Evolutionary conservation across 305 asterid genomes (phyloP).

Genomic region (Fraxinus angustifolia): DNA sequence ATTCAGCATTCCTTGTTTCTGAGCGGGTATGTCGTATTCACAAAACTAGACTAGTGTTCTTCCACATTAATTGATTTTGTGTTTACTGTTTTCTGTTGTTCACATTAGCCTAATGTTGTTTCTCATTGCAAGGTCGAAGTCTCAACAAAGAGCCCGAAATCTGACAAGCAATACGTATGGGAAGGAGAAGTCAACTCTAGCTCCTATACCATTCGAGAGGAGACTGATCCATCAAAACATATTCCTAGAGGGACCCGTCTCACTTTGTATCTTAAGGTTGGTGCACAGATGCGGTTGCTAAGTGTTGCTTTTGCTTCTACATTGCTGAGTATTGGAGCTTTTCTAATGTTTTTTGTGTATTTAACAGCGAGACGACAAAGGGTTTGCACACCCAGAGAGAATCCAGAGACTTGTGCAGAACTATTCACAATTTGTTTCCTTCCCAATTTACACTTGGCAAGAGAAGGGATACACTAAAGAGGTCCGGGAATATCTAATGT

Average conservation of each 20-base stretch:
- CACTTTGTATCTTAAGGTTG: constrained; percentile 84
- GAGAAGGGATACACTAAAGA: constrained; percentile 94
- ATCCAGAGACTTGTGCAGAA: constrained; percentile 84
- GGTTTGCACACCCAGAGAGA: constrained; percentile 92
- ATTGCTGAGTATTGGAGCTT: constrained; percentile 9
- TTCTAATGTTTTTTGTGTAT: constrained; percentile 18
- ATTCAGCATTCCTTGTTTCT: constrained; percentile 91
- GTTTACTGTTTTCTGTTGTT: not conserved
- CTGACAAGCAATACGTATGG: constrained; percentile 95
- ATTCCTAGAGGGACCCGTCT: constrained; percentile 93
- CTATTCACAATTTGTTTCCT: constrained; percentile 93
- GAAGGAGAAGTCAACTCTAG: constrained; percentile 92
- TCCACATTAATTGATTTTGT: not conserved
- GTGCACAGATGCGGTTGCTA: not conserved
- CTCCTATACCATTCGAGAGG: constrained; percentile 86
- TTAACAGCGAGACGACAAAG: constrained; percentile 85
- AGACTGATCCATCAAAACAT: constrained; percentile 85
- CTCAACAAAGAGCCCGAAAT: constrained; percentile 93
- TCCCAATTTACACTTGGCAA: constrained; percentile 97
- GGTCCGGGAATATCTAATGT: constrained; percentile 40
- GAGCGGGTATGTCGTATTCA: constrained; percentile 56
- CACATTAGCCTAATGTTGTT: not conserved
- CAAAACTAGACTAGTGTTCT: not conserved
- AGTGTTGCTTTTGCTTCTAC: not conserved
- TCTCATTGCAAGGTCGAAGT: constrained; percentile 72